phyloP scores from a whole-genome alignment of 1,139 yeast species.

The Saccharomycopsis crataegensis region DNA sequence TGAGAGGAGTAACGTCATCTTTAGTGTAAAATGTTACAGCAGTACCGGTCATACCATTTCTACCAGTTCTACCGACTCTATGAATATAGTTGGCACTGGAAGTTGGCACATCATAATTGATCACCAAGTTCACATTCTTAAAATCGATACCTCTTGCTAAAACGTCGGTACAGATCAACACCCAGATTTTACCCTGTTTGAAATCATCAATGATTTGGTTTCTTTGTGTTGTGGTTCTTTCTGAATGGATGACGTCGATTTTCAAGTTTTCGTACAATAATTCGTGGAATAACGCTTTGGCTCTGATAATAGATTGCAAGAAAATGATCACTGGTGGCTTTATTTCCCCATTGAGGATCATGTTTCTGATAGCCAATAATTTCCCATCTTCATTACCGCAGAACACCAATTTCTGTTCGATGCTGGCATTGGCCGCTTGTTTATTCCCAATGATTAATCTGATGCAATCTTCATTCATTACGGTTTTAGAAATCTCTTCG shows the following conservation, averaged over 20 bases:
- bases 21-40: conserved; percentile 93
- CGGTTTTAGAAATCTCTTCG: conserved; percentile 78
- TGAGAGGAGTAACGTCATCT: conserved; percentile 69
- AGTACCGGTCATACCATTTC: conserved; percentile 81
- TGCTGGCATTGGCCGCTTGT: conserved; percentile 81
- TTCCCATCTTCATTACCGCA: conserved; percentile 96
- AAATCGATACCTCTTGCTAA: conserved; percentile 96
- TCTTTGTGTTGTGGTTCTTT: conserved; percentile 84
- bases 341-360: conserved; percentile 78
- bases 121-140: conserved; percentile 88
- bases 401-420: conserved; percentile 77
- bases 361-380: conserved; percentile 79
- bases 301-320: conserved; percentile 86
- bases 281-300: conserved; percentile 92
- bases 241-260: conserved; percentile 95
- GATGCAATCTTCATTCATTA: conserved; percentile 72
- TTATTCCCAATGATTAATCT: conserved; percentile 89
- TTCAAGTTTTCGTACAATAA: conserved; percentile 82
- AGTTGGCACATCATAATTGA: conserved; percentile 94
- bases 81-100: conserved; percentile 94
- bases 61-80: conserved; percentile 97
- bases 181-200: conserved; percentile 90
- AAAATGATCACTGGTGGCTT: conserved; percentile 92
- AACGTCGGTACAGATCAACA: conserved; percentile 92
- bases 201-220: conserved; percentile 78